These are phyloP conservation scores for Colletotrichum eleusines DNA, from an alignment of 2,329 filamentous ascomycete genomes.

Conservation along the genomic window DNA sequence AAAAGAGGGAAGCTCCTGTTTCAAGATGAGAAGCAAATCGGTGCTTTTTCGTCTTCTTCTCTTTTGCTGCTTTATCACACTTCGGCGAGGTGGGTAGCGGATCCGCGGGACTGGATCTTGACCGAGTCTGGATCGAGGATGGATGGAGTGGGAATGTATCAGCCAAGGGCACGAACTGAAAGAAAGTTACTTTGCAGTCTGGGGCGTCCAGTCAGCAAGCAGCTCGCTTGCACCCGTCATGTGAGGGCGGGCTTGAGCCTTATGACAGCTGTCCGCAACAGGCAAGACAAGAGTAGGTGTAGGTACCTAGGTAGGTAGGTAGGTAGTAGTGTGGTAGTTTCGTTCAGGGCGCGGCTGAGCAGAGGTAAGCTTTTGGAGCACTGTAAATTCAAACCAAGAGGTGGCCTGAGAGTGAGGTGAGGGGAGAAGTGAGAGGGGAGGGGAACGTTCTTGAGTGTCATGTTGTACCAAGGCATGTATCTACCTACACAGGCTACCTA, in stretches of 20 bases:
- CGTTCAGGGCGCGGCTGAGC: background rate
- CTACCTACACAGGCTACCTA: too few relatives aligned
- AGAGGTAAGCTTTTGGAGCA: constrained; percentile 2
- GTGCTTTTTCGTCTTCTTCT: background rate
- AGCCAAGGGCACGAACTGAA: constrained; percentile 14
- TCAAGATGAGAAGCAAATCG: constrained; percentile 13
- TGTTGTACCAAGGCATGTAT: background rate
- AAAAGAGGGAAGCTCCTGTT: constrained; percentile 22
- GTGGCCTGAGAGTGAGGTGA: constrained; percentile 6
- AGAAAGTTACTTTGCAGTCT: constrained; percentile 30
- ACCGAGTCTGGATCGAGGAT: constrained; percentile 19
- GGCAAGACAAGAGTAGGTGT: background rate
- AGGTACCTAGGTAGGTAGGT: too few relatives aligned
- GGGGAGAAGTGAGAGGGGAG: too few relatives aligned
- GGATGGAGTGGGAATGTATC: background rate
- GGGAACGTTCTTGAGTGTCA: background rate
- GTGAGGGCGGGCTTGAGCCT: constrained; percentile 26
- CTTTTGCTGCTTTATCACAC: background rate
- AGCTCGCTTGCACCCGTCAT: constrained; percentile 37
- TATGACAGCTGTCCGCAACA: constrained; percentile 35
- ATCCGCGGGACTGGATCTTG: constrained; percentile 19
- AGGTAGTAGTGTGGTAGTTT: too few relatives aligned
- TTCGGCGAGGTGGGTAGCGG: constrained; percentile 14
- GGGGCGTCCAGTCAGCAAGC: constrained; percentile 28
- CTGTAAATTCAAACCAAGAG: constrained; percentile 6